Evolutionary conservation across 192 early-diverging fungal genomes (phyloP), one percentile per base, ranked within the genome.

Genomic region (Spizellomyces punctatus): DNA sequence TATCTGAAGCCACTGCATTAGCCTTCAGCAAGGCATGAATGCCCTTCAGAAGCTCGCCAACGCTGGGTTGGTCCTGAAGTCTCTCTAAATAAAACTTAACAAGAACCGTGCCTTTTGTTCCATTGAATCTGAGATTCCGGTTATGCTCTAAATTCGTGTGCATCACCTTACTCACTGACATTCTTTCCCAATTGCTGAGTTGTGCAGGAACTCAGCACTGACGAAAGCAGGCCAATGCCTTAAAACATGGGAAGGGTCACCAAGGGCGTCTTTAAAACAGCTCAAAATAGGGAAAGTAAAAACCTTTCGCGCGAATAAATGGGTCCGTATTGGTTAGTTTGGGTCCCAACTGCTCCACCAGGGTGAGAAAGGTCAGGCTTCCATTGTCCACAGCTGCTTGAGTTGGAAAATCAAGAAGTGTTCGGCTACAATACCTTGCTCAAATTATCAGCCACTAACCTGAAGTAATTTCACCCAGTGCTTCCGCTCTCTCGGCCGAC

Each of bases 231-330:
- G 10, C 64, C 62, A 8, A 68, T 64, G 6, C 60, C 66, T 73
- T 14, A 63, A 69, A 50, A 63, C 6, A 54, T 8, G 22, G 14
- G 17, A 27, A 21, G 49, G 50, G n/a, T n/a, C n/a, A n/a, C n/a
- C 19, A n/a, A 61, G 10, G 10, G 47, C 10, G 22, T 10, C 16
- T n/a, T n/a, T n/a, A n/a, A n/a, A n/a, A n/a, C n/a, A n/a, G n/a
- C n/a, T n/a, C n/a, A n/a, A n/a, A n/a, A n/a, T n/a, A n/a, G n/a
- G n/a, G n/a, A n/a, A n/a, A n/a, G n/a, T n/a, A 7, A 36, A 42
- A 78, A 84, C 94, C 96, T 82, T 90, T 91, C 46, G 93, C 90
- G 66, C 96, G 91, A 44, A 90, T 84, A 66, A 89, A 91, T n/a
- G 91, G 90, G 59, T 96, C 95, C 9, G 89, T 85, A 75, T 83